Conservation (phyloP, 352 stramenopile genomes). For the Phytophthora agathidicida region DNA sequence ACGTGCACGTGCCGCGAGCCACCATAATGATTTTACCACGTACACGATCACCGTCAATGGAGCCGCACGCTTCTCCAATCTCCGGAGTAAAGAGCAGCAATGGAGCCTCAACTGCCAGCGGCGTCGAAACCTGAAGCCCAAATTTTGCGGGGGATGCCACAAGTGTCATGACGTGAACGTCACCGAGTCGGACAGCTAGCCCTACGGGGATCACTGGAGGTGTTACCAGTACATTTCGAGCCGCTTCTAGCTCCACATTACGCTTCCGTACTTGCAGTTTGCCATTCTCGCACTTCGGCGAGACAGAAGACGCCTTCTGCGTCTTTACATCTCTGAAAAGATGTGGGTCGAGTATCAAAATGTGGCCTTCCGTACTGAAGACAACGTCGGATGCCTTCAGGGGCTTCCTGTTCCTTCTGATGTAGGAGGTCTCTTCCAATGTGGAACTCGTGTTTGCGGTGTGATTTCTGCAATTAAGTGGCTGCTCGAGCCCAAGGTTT, state of each 20-base stretch:
- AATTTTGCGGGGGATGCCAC: conserved; percentile 74
- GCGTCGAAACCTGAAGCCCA: conserved; percentile 48
- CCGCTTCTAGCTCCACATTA: conserved; percentile 40
- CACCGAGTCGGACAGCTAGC: conserved; percentile 60
- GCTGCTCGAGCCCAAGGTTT: not conserved
- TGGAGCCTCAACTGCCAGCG: conserved; percentile 60
- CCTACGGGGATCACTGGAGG: conserved; percentile 48
- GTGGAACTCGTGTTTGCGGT: conserved; percentile 11
- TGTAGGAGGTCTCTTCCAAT: conserved; percentile 11
- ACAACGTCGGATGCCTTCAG: conserved; percentile 77
- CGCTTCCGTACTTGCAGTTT: conserved; percentile 48
- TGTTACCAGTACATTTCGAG: conserved; percentile 11
- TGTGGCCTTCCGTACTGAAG: conserved; percentile 86
- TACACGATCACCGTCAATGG: conserved; percentile 38
- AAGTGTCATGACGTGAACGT: conserved; percentile 70
- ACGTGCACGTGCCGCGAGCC: conserved; percentile 71
- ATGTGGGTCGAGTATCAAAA: conserved; percentile 66
- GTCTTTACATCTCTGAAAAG: conserved; percentile 46
- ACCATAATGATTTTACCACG: conserved; percentile 74
- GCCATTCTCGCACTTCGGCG: conserved; percentile 59
- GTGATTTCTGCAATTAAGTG: conserved; percentile 7
- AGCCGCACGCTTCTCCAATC: conserved; percentile 55
- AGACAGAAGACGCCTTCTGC: conserved; percentile 3
- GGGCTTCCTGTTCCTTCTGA: conserved; percentile 27
- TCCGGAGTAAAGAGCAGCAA: conserved; percentile 48